Evolutionary conservation across 805 yeast species (phyloP).

Genomic region (Saturnispora ahearnii): DNA sequence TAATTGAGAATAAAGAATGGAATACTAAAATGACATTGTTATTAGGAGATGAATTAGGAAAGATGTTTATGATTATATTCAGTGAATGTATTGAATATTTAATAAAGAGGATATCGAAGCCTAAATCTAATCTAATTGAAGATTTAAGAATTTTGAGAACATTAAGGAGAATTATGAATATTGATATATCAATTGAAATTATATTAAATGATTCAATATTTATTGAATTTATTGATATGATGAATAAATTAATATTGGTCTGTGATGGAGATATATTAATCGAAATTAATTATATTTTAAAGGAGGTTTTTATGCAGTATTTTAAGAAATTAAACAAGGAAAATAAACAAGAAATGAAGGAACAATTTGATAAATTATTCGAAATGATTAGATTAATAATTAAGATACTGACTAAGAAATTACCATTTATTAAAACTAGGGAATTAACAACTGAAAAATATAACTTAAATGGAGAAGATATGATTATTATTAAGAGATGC

Average conservation of each 20-base stretch:
- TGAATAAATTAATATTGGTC: conserved; percentile 61
- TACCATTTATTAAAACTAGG: conserved; percentile 51
- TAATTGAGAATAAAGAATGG: conserved; percentile 40
- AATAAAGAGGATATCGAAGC: conserved; percentile 32
- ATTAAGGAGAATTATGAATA: conserved; percentile 46
- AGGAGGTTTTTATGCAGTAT: conserved; percentile 36
- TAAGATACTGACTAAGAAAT: conserved; percentile 47
- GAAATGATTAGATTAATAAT: conserved; percentile 67
- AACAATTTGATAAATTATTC: conserved; percentile 69
- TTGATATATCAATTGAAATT: conserved; percentile 46
- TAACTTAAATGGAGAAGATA: conserved; percentile 25
- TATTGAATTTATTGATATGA: conserved; percentile 63
- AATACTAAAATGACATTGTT: conserved; percentile 36
- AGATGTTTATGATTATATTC: conserved; percentile 69
- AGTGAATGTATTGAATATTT: conserved; percentile 78
- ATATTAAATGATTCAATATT: conserved; percentile 61
- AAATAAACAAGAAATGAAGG: conserved; percentile 35
- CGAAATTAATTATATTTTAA: conserved; percentile 40
- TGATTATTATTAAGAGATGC: conserved; percentile 38
- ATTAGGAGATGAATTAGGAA: conserved; percentile 48
- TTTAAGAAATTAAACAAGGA: conserved; percentile 26
- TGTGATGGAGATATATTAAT: conserved; percentile 33
- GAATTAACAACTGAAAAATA: conserved; percentile 23
- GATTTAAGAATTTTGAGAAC: conserved; percentile 36
- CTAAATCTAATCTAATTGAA: conserved; percentile 15